phyloP scores from a whole-genome alignment of 2,329 filamentous ascomycete species.

The Samsoniella hepiali region DNA sequence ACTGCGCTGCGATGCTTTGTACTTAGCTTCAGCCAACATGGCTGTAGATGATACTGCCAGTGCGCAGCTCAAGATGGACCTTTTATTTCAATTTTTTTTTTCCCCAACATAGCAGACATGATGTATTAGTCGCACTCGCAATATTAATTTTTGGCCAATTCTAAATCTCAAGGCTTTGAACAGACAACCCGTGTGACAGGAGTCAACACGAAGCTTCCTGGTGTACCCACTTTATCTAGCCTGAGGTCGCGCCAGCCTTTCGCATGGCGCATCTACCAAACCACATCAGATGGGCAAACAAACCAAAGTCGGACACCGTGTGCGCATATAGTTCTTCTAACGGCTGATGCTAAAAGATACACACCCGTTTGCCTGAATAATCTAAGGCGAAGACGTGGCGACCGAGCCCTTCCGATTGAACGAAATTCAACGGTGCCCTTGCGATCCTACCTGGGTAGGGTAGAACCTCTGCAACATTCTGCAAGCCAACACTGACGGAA shows the following conservation, averaged over 20 bases:
- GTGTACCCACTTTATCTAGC: constrained; percentile 6
- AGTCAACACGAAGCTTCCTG: neutral
- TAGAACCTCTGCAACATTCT: neutral
- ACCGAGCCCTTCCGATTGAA: neutral
- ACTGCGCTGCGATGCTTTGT: neutral
- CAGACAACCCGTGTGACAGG: neutral
- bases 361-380: neutral
- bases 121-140: neutral
- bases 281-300: neutral
- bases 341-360: neutral
- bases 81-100: neutral
- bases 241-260: neutral
- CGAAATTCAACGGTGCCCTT: neutral
- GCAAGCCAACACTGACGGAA: neutral
- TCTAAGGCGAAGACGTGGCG: neutral
- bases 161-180: neutral
- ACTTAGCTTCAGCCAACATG: neutral
- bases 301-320: neutral
- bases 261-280: neutral
- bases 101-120: too few relatives aligned
- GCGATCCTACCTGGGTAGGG: neutral
- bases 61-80: neutral
- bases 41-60: neutral
- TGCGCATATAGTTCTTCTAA: neutral
- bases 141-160: neutral